Conservation (phyloP, 2,329 filamentous ascomycete genomes). For the Calonectria fujianensis region DNA sequence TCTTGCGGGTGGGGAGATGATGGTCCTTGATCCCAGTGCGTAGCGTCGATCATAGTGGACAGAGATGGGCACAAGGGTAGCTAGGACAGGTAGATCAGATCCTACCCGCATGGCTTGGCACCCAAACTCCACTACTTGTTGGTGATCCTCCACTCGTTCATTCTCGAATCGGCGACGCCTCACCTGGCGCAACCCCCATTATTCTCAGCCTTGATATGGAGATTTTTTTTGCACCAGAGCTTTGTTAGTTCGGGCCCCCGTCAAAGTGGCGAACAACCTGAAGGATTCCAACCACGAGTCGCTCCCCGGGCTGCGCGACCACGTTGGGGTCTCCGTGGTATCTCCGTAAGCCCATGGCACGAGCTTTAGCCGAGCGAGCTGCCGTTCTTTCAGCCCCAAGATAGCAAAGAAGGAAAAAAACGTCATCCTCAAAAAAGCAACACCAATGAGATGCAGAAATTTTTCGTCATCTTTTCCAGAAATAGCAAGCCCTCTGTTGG, state of each 20-base stretch:
- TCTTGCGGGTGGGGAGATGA: not conserved
- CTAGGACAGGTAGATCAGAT: conserved; percentile 1
- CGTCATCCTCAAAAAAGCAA: not conserved
- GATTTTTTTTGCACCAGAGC: not conserved
- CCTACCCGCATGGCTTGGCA: conserved; percentile 24
- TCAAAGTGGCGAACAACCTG: not conserved
- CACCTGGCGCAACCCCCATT: not conserved
- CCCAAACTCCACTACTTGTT: not conserved
- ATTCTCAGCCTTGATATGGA: not conserved
- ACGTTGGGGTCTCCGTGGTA: not conserved
- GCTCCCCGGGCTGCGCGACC: too few relatives aligned
- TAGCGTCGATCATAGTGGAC: conserved; percentile 11
- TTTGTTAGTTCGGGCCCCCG: not conserved
- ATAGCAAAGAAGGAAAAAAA: not conserved
- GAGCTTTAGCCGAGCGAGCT: not conserved
- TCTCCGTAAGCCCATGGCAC: not conserved
- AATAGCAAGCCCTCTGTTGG: not conserved
- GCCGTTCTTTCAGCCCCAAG: not conserved
- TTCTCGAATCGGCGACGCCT: not conserved
- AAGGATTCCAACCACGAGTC: not conserved
- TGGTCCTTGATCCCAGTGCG: not conserved
- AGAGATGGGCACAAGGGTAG: not conserved
- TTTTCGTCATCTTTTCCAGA: not conserved
- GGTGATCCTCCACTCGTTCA: not conserved
- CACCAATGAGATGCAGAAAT: not conserved